Evolutionary conservation across 768 basidiomycete genomes (phyloP).

Genomic region (Naganishia randhawae): DNA sequence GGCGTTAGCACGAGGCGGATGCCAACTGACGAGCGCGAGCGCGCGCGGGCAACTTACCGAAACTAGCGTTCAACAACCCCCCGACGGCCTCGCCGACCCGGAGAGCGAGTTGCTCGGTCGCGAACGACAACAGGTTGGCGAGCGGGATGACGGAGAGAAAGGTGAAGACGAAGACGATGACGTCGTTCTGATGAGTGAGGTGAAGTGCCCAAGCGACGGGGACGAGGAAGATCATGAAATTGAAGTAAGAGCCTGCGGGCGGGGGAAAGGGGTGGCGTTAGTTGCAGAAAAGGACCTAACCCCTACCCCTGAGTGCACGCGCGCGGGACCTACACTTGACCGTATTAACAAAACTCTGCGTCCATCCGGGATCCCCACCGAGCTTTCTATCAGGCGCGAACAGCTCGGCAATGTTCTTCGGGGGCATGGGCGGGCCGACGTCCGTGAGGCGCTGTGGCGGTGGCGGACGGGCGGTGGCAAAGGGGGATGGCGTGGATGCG

Average conservation of each 20-base stretch:
- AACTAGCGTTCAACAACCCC: slow-evolving; percentile 58
- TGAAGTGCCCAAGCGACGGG: slow-evolving; percentile 58
- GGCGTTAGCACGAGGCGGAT: no score
- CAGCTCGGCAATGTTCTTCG: slow-evolving; percentile 26
- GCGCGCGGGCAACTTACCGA: no score
- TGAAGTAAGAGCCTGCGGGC: slow-evolving; percentile 43
- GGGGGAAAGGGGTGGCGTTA: not conserved
- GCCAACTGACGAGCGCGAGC: no score
- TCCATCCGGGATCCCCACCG: slow-evolving; percentile 28
- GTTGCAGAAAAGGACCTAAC: not conserved
- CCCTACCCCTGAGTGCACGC: not conserved
- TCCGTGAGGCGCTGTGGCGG: slow-evolving; percentile 7
- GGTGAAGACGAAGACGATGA: slow-evolving; percentile 57
- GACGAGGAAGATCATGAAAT: slow-evolving; percentile 56
- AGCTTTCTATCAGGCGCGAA: slow-evolving; percentile 30
- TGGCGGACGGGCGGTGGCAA: slow-evolving; percentile 3
- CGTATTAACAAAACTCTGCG: slow-evolving; percentile 23
- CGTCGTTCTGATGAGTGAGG: slow-evolving; percentile 50
- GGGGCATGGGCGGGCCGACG: slow-evolving; percentile 24
- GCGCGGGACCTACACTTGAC: slow-evolving; percentile 16
- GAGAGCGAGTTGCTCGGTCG: slow-evolving; percentile 56
- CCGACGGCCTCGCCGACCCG: slow-evolving; percentile 56
- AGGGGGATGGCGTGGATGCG: slow-evolving; percentile 8
- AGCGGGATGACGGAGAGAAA: slow-evolving; percentile 58
- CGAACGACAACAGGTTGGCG: slow-evolving; percentile 56